Percentiles rank a stretch among this genome's conserved stretches.
Conservation (phyloP, 495 filamentous ascomycete species). For the Usnea hakonensis region DNA sequence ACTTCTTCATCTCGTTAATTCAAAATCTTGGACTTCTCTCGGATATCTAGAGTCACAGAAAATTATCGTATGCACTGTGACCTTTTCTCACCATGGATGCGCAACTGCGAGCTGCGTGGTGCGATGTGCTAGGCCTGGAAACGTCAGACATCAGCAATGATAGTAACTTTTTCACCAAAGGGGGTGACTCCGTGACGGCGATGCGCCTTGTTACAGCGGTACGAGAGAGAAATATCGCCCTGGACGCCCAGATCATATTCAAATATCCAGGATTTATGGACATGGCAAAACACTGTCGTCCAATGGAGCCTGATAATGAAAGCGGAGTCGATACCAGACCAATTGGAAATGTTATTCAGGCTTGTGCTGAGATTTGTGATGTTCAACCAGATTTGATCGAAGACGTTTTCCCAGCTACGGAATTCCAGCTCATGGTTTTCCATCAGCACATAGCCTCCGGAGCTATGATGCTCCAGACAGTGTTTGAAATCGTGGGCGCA, state of each 20-base stretch:
- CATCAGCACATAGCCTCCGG: not conserved
- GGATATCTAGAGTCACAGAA: too few species aligned
- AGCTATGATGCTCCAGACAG: not conserved
- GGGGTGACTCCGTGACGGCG: conserved; percentile 13
- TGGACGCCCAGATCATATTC: not conserved
- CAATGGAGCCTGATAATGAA: too few species aligned
- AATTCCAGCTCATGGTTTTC: not conserved
- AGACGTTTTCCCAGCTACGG: conserved; percentile 3
- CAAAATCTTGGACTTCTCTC: too few species aligned
- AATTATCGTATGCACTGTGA: too few species aligned
- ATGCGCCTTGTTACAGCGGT: conserved; percentile 4
- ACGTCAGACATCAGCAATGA: not conserved
- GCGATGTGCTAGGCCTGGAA: conserved; percentile 4
- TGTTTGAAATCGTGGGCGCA: not conserved
- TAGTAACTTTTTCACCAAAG: conserved; percentile 9
- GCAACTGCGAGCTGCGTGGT: conserved; percentile 5
- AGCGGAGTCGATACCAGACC: too few species aligned
- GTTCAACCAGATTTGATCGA: not conserved
- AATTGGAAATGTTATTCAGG: not conserved
- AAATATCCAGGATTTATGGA: not conserved
- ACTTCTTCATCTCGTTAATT: too few species aligned
- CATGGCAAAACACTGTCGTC: too few species aligned
- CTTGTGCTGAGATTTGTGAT: not conserved
- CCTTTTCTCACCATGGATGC: not conserved
- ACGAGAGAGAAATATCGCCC: not conserved